phyloP scores from a whole-genome alignment of 1,139 yeast species.

The Wickerhamiella pararugosa region DNA sequence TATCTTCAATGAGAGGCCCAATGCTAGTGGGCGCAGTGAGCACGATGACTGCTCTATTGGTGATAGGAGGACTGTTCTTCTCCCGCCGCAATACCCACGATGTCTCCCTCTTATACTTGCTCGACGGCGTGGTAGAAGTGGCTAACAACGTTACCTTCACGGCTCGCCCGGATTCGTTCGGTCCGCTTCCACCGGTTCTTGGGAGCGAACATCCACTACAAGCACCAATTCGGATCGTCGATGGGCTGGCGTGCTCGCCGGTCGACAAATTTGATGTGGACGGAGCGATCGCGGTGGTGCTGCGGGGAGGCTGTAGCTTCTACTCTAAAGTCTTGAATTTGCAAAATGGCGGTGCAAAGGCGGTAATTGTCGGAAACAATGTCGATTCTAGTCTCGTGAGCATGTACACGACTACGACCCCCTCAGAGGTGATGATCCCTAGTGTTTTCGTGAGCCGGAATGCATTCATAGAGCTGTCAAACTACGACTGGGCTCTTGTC shows the following conservation, averaged over 20 bases:
- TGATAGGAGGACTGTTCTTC: too few relatives aligned
- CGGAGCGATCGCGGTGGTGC: constrained; percentile 23
- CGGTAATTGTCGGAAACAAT: constrained; percentile 30
- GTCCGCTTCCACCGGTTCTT: constrained; percentile 6
- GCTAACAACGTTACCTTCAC: constrained; percentile 3
- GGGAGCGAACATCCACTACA: neutral
- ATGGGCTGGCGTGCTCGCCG: constrained; percentile 1
- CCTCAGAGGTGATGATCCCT: constrained; percentile 24
- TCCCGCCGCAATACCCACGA: neutral
- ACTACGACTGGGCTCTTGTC: constrained; percentile 20
- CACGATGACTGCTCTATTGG: too few relatives aligned
- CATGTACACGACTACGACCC: constrained; percentile 24
- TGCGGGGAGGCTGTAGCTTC: constrained; percentile 28
- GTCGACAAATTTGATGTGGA: constrained; percentile 3
- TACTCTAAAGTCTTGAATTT: constrained; percentile 26
- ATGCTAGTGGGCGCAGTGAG: too few relatives aligned
- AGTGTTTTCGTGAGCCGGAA: constrained; percentile 26
- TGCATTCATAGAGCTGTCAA: constrained; percentile 21
- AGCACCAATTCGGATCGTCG: neutral
- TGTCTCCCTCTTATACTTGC: constrained; percentile 5
- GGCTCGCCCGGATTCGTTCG: constrained; percentile 7
- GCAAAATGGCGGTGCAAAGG: constrained; percentile 28
- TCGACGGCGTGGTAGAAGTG: constrained; percentile 5
- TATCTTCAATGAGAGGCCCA: too few relatives aligned
- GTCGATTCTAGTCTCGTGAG: constrained; percentile 19